Percentiles rank a stretch among this genome's conserved stretches.
These are phyloP conservation scores for Pseudozyma hubeiensis DNA, from an alignment of 1,284 basidiomycete genomes.

Conservation along the genomic window DNA sequence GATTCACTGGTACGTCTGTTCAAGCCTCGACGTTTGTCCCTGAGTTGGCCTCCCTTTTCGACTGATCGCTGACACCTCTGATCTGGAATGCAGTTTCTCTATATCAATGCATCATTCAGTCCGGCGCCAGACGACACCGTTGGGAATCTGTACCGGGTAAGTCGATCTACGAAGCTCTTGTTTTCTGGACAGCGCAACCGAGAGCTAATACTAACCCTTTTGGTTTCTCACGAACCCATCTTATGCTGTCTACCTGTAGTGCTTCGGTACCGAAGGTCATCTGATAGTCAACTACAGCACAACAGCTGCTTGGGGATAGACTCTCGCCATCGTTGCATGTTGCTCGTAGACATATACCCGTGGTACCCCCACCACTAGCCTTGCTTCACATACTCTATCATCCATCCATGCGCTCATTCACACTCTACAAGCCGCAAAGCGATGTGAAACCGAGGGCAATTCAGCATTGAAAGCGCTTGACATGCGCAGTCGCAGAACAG, in stretches of 20 bases:
- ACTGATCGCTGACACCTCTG: neutral
- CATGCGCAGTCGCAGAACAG: neutral
- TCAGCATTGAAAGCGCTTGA: neutral
- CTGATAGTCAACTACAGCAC: constrained; percentile 67
- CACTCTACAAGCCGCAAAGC: neutral
- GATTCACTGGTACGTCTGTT: constrained; percentile 82
- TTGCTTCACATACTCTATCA: neutral
- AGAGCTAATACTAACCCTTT: neutral
- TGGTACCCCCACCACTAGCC: neutral
- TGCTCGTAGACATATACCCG: constrained; percentile 17
- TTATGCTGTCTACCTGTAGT: constrained; percentile 27
- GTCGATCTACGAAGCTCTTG: constrained; percentile 8
- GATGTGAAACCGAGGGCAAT: neutral
- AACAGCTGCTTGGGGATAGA: constrained; percentile 64
- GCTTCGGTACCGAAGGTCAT: constrained; percentile 64
- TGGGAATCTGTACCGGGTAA: constrained; percentile 78
- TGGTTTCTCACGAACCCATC: neutral
- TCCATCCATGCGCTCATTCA: neutral
- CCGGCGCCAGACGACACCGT: constrained; percentile 93
- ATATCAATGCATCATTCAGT: constrained; percentile 97
- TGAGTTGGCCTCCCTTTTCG: neutral
- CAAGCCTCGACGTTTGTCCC: neutral
- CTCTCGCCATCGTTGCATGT: neutral
- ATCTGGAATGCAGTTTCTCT: constrained; percentile 79
- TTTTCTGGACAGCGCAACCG: too few relatives aligned